Conservation (phyloP, 768 basidiomycete species). For the Leccinum ochraceum region DNA sequence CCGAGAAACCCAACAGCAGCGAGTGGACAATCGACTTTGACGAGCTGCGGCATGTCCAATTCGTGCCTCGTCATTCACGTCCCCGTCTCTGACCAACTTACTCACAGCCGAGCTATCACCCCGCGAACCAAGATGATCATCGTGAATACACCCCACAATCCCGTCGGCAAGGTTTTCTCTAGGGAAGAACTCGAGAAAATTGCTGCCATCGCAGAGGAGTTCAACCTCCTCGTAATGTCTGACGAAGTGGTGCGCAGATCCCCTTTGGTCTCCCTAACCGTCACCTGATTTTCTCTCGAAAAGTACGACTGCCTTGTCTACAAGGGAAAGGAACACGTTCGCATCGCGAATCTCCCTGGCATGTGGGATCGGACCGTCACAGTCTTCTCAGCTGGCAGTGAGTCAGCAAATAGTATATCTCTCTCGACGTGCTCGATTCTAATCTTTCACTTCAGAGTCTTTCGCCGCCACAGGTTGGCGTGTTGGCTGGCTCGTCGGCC, state of each 20-base stretch:
- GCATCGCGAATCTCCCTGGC: slow-evolving; percentile 91
- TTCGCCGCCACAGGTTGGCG: slow-evolving; percentile 99
- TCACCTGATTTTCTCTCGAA: slow-evolving; percentile 1
- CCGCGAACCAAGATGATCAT: slow-evolving; percentile 93
- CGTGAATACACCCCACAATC: slow-evolving; percentile 96
- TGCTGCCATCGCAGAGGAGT: slow-evolving; percentile 85
- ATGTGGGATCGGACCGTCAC: slow-evolving; percentile 99
- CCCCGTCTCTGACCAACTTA: slow-evolving; percentile 7
- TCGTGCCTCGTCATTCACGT: background rate
- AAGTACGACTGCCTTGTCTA: slow-evolving; percentile 95
- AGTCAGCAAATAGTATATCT: slow-evolving; percentile 27
- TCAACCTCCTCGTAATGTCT: slow-evolving; percentile 88
- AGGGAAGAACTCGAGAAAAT: slow-evolving; percentile 80
- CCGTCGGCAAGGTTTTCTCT: slow-evolving; percentile 96
- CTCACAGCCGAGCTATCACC: slow-evolving; percentile 71
- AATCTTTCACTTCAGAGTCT: slow-evolving; percentile 56
- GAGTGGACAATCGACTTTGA: slow-evolving; percentile 93
- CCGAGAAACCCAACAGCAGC: slow-evolving; percentile 52
- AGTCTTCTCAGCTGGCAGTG: slow-evolving; percentile 93
- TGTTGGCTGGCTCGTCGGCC: slow-evolving; percentile 94
- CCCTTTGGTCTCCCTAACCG: background rate
- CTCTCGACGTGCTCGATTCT: background rate
- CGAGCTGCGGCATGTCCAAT: slow-evolving; percentile 66
- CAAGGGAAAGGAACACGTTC: slow-evolving; percentile 84
- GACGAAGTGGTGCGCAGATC: slow-evolving; percentile 85